Conservation (phyloP, 192 early-diverging fungal genomes). For the Entrophospora sp. region DNA sequence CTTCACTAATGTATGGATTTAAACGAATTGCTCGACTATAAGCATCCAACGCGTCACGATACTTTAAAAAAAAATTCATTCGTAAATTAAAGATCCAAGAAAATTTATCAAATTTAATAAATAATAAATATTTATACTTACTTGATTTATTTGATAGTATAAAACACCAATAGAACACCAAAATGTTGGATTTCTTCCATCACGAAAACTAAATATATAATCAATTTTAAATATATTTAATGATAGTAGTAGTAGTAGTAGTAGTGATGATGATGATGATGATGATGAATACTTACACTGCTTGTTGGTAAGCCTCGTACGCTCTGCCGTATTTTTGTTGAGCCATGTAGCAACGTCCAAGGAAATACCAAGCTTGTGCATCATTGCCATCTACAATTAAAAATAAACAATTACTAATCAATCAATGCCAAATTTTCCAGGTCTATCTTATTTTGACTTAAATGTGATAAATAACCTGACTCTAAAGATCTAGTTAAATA, state of each 20-base stretch:
- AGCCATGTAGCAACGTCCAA: conserved; percentile 95
- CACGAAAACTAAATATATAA: conserved; percentile 47
- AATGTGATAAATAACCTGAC: conserved; percentile 21
- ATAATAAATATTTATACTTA: conserved; percentile 11
- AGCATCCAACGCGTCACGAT: conserved; percentile 92
- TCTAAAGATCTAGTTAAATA: conserved; percentile 80
- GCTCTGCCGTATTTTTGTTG: conserved; percentile 91
- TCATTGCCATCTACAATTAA: conserved; percentile 60
- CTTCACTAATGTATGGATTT: conserved; percentile 90
- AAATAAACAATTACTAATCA: background rate
- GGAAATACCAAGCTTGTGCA: conserved; percentile 89
- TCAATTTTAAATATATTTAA: too few relatives aligned
- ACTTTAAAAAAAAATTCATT: conserved; percentile 40
- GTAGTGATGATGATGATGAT: too few relatives aligned
- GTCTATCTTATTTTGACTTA: too few relatives aligned
- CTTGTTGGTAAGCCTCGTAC: conserved; percentile 96
- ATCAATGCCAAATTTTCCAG: too few relatives aligned
- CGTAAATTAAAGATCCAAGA: too few relatives aligned
- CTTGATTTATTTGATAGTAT: conserved; percentile 93
- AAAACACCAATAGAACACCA: conserved; percentile 99
- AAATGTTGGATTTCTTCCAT: conserved; percentile 89
- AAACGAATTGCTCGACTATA: conserved; percentile 91
- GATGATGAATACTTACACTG: conserved; percentile 62
- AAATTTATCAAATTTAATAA: background rate
- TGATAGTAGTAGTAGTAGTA: too few relatives aligned